These are phyloP conservation scores for Primulina tabacum DNA, from an alignment of 257 asterid genomes.

Conservation along the genomic window DNA sequence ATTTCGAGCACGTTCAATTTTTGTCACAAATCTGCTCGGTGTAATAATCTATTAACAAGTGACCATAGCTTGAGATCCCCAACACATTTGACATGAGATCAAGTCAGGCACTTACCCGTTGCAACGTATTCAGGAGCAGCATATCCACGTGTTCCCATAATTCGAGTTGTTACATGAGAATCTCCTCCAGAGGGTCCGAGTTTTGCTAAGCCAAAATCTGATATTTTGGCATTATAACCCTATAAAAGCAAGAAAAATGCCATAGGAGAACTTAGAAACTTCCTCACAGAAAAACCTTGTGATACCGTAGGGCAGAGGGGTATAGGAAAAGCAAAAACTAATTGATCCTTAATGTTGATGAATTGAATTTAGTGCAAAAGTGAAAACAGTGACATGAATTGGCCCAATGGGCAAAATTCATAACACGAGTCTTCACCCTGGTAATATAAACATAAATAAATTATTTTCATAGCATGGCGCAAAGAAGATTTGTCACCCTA, in stretches of 20 bases:
- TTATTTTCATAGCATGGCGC: neutral
- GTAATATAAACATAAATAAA: neutral
- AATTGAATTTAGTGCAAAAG: neutral
- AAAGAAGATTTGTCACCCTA: neutral
- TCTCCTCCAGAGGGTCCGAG: conserved; percentile 52
- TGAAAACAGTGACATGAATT: neutral
- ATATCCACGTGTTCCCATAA: conserved; percentile 57
- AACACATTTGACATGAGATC: neutral
- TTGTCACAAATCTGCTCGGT: neutral
- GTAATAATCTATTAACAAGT: neutral
- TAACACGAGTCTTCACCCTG: neutral
- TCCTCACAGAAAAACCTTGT: neutral
- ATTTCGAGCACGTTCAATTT: neutral
- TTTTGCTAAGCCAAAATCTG: conserved; percentile 58
- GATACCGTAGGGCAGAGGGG: neutral
- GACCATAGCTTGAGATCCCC: neutral
- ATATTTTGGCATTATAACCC: conserved; percentile 52
- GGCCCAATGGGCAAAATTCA: neutral
- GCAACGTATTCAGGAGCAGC: conserved; percentile 61
- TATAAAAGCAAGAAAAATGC: conserved; percentile 27
- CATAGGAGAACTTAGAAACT: conserved; percentile 6
- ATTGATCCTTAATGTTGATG: neutral
- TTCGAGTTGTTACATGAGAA: conserved; percentile 58
- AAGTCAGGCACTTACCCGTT: conserved; percentile 37
- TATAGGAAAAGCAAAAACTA: neutral